phyloP scores from a whole-genome alignment of 768 basidiomycete genomes.

The Cystobasidium ongulense region DNA sequence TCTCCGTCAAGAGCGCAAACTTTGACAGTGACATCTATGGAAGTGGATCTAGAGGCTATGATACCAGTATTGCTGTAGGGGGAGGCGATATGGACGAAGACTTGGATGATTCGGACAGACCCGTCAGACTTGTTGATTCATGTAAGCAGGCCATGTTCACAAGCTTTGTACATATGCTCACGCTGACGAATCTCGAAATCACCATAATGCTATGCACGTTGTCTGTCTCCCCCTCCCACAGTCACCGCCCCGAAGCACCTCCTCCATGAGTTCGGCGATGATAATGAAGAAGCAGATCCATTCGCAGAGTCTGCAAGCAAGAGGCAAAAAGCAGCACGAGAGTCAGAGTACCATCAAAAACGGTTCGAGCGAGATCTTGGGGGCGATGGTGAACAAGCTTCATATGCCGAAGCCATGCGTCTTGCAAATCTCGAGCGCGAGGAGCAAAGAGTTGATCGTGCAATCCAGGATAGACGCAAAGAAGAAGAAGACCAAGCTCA shows the following conservation, averaged over 20 bases:
- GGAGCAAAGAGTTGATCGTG: conserved; percentile 57
- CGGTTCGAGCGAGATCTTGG: conserved; percentile 75
- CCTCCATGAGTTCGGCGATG: conserved; percentile 91
- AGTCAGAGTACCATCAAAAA: conserved; percentile 89
- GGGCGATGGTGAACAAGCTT: conserved; percentile 66
- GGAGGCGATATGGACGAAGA: conserved; percentile 30
- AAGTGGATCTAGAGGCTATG: conserved; percentile 25
- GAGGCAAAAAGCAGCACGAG: conserved; percentile 84
- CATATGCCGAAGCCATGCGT: conserved; percentile 95
- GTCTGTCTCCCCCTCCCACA: neutral
- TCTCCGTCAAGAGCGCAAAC: conserved; percentile 22
- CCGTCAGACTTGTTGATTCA: conserved; percentile 33
- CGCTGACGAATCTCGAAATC: neutral
- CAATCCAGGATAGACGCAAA: conserved; percentile 81
- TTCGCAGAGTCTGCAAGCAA: conserved; percentile 79
- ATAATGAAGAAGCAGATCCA: conserved; percentile 73
- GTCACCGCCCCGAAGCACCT: conserved; percentile 82
- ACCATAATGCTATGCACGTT: neutral
- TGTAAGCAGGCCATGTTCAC: conserved; percentile 3
- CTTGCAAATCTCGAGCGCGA: conserved; percentile 83
- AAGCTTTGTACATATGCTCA: neutral
- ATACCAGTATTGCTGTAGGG: conserved; percentile 31
- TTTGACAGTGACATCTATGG: conserved; percentile 33
- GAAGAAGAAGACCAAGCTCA: conserved; percentile 66
- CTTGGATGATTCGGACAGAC: conserved; percentile 26